These are phyloP conservation scores for Pseudonitzschia delicatissima DNA, from an alignment of 108 stramenopile species.

Conservation along the genomic window DNA sequence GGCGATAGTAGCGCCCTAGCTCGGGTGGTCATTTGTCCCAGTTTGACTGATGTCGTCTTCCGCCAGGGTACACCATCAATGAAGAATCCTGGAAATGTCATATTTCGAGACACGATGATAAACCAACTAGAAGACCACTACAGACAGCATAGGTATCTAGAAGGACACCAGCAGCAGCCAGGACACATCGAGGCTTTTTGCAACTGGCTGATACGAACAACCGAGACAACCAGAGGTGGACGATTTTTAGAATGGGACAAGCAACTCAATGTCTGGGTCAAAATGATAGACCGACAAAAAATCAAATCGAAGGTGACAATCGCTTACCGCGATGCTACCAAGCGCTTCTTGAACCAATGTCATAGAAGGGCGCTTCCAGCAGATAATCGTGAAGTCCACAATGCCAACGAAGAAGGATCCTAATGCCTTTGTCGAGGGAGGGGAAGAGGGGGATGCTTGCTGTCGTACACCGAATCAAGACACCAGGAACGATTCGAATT, in stretches of 20 bases:
- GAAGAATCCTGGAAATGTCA: neutral
- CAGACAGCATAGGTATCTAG: neutral
- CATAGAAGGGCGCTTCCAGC: too few relatives aligned
- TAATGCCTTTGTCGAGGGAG: neutral
- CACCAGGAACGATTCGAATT: too few relatives aligned
- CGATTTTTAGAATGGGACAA: neutral
- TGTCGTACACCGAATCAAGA: too few relatives aligned
- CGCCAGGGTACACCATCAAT: neutral
- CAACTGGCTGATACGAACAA: neutral
- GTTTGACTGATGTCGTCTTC: neutral
- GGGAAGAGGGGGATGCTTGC: neutral
- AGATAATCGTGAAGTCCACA: too few relatives aligned
- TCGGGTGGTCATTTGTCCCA: neutral
- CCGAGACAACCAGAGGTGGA: neutral
- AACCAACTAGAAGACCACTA: neutral
- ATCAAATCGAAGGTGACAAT: neutral
- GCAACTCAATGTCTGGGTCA: neutral
- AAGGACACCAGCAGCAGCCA: neutral
- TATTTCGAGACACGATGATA: conserved; percentile 4
- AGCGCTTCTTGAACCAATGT: neutral
- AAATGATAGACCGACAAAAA: neutral
- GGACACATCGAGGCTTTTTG: neutral
- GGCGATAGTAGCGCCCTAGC: neutral
- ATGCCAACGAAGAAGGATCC: neutral
- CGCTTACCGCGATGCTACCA: neutral